Conservation (phyloP, 73 alveolate species). For the Paramecium primaurelia region DNA sequence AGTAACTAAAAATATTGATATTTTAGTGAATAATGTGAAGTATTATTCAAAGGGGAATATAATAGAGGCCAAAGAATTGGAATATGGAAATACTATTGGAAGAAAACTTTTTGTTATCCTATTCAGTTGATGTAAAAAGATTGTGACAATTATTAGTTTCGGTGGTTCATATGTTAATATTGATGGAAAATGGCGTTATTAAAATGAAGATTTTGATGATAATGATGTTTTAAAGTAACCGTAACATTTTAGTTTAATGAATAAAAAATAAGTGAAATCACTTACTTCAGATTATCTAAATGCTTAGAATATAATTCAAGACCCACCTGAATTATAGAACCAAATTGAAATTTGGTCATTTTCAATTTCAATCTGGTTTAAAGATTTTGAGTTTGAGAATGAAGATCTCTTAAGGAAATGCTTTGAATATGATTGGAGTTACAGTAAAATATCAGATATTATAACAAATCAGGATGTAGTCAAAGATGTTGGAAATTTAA, state of each 20-base stretch:
- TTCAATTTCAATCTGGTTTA: conserved; percentile 53
- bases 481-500: conserved; percentile 51
- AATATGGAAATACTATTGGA: no score
- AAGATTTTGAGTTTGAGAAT: conserved; percentile 61
- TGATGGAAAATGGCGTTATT: no score
- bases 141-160: no score
- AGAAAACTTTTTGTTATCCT: no score
- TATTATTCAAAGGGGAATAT: no score
- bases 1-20: no score
- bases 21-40: no score
- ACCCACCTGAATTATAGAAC: conserved; percentile 53
- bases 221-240: neutral
- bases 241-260: neutral
- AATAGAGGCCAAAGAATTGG: no score
- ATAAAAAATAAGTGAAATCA: conserved; percentile 16
- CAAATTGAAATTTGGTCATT: conserved; percentile 46
- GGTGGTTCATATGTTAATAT: no score
- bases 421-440: conserved; percentile 63
- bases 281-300: conserved; percentile 16
- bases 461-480: conserved; percentile 56
- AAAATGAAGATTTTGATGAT: neutral
- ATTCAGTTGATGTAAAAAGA: no score
- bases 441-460: conserved; percentile 56
- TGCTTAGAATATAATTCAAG: conserved; percentile 40
- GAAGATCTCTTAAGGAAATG: conserved; percentile 63